Percentiles rank a stretch among this genome's conserved stretches.
phyloP scores from a whole-genome alignment of 176 grass and related monocot species.

The sorghum (Sorghum bicolor) region DNA sequence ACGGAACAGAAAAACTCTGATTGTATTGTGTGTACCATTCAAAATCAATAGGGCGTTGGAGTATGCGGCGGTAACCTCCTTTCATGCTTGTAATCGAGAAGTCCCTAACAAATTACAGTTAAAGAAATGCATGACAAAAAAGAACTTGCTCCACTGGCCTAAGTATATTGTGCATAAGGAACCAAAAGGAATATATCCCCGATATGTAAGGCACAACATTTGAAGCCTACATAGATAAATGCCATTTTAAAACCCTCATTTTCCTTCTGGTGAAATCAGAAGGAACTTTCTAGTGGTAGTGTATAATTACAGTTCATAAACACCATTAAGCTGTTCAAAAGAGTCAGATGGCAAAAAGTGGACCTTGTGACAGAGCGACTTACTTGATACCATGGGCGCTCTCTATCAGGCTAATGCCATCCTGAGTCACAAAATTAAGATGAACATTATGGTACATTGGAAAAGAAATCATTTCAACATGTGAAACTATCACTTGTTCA shows the following conservation, averaged over 20 bases:
- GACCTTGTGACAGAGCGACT: constrained; percentile 26
- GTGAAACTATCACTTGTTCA: background rate
- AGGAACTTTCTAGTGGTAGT: background rate
- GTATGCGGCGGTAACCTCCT: constrained; percentile 80
- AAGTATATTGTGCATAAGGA: background rate
- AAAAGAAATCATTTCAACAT: constrained; percentile 13
- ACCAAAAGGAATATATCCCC: background rate
- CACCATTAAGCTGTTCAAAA: background rate
- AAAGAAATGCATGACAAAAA: constrained; percentile 9
- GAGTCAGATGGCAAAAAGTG: background rate
- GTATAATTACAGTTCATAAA: background rate
- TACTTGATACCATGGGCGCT: constrained; percentile 68
- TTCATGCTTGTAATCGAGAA: constrained; percentile 89
- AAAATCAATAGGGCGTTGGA: constrained; percentile 73
- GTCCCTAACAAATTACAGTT: constrained; percentile 55
- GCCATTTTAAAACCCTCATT: constrained; percentile 6
- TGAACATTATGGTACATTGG: background rate
- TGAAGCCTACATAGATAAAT: constrained; percentile 5
- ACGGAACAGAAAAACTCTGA: background rate
- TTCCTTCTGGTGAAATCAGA: background rate
- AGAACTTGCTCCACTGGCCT: background rate
- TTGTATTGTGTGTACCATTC: constrained; percentile 50
- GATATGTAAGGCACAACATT: background rate
- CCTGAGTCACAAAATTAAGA: constrained; percentile 61
- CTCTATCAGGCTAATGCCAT: constrained; percentile 80